Percentiles rank a stretch among this genome's conserved stretches.
These are phyloP conservation scores for Kwoniella dendrophila DNA, from an alignment of 768 basidiomycete species.

Conservation along the genomic window DNA sequence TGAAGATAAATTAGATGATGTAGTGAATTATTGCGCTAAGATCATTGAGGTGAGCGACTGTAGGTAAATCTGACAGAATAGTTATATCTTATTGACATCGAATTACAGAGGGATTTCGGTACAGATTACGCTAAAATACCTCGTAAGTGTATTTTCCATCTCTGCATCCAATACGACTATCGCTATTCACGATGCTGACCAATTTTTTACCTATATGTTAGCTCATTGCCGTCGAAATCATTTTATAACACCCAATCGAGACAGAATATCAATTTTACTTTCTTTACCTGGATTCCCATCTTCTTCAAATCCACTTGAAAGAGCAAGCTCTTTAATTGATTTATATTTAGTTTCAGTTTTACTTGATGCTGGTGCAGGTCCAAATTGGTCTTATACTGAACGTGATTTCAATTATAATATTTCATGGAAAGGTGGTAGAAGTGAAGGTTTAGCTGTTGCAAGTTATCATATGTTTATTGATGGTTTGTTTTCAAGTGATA, in stretches of 20 bases:
- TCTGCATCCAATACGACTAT: too few relatives aligned
- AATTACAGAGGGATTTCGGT: slow-evolving; percentile 75
- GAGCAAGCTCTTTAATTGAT: slow-evolving; percentile 76
- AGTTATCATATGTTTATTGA: slow-evolving; percentile 83
- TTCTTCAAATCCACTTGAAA: slow-evolving; percentile 56
- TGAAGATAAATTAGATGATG: slow-evolving; percentile 70
- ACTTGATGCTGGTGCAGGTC: slow-evolving; percentile 91
- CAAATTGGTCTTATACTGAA: slow-evolving; percentile 75
- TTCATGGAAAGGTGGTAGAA: slow-evolving; percentile 65
- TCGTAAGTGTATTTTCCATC: slow-evolving; percentile 19
- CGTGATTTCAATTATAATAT: slow-evolving; percentile 23
- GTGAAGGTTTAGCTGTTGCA: slow-evolving; percentile 75
- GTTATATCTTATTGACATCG: background rate
- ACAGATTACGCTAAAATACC: slow-evolving; percentile 61
- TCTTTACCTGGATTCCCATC: slow-evolving; percentile 30
- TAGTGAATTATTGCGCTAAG: slow-evolving; percentile 71
- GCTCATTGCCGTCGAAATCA: slow-evolving; percentile 43
- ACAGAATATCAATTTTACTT: slow-evolving; percentile 65
- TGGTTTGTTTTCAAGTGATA: slow-evolving; percentile 77
- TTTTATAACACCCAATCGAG: slow-evolving; percentile 37
- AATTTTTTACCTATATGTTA: background rate
- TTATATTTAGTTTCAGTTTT: slow-evolving; percentile 85
- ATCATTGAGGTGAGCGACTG: slow-evolving; percentile 70
- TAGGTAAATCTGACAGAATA: background rate
- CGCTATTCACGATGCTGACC: too few relatives aligned